Evolutionary conservation across 495 filamentous ascomycete species (phyloP), one percentile per base, ranked within the genome.

Genomic region (Neurospora sp.): DNA sequence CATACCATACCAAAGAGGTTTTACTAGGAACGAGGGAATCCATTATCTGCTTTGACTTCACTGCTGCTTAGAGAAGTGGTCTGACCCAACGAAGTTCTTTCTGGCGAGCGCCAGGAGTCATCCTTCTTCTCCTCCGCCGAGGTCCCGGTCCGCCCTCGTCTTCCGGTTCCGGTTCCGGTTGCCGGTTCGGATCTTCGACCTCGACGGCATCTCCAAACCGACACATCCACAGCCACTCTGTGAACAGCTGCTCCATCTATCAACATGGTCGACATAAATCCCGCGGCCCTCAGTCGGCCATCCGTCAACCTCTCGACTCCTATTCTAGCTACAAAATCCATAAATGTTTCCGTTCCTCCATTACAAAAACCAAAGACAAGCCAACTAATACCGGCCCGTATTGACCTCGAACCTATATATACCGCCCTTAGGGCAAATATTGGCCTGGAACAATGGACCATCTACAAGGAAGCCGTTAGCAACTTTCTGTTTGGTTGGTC

Each of bases 381-480:
- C 73, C 90, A 91, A 85, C 82, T 87, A 14, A 85, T 87, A 68
- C 87, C 89, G 3, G 85, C 90, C 59, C 91, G 96, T 76, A 92
- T 98, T 73, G 94, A 99, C 78, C 84, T 97, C 35, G 94, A 98
- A 79, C 92, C 93, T 38, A 85, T 94, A 75, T 98, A 98, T 79
- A 91, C 92, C 42, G 89, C 91, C 73, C 86, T 99, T 65, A 98
- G 97, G 80, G 83, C 86, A 53, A 89, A 87, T 47, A 90, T 98
- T 80, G 83, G 84, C 39, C 86, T 90, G 65, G 94, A 97, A 79
- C 87, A 93, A 80, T 99, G 96, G 96, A 84, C 86, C 59, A 87
- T 87, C 73, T 99, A 99, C 81, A 97, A 97, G 82, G 91, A 95
- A 75, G 81, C 93, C 38, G 88, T 92, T 27, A 89, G 89, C 71